Evolutionary conservation across 2,329 filamentous ascomycete genomes (phyloP), one percentile per base, ranked within the genome.

Genomic region (Zelopaecilomyces penicillatus): DNA sequence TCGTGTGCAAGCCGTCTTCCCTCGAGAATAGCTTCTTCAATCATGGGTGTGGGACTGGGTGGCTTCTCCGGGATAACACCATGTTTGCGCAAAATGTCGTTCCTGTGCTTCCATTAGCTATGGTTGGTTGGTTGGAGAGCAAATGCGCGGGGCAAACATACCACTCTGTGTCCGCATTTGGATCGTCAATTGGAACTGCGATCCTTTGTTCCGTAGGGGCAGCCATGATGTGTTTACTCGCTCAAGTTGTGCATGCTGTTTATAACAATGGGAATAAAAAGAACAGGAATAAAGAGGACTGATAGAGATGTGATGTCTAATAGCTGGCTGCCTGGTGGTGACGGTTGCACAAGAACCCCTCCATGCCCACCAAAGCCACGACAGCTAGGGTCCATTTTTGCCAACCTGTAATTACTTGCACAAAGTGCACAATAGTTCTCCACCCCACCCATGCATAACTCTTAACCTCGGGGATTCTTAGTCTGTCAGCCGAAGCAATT

Each of bases 111-210:
- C 49, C 53, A 51, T 65, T 48, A 64, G 56, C 39, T 30, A 39
- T 29, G 40, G 41, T 26, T 43, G 27, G 31, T 37, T 37, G 30
- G 47, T 37, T 42, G 39, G 30, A 39, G 43, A 41, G 19, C 19
- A 45, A 39, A 41, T 54, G 19, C 50, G 53, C 57, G 54, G 54
- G 55, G 50, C 50, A 52, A 19, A 50, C 57, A 48, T 70, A 90
- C 93, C 93, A 98, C 83, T 98, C 93, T 51, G 93, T 98, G 63
- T 98, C 93, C 51, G 89, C 93, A 61, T 97, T 95, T 30, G 91
- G 91, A 62, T 97, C 84, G 62, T 95, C 88, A 54, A 98, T 85
- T 37, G 90, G 89, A 48, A 98, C 93, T 58, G 74, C 74, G 54
- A 84, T 81, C 39, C 80, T 71, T 57, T 84, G 77, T 43, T 84